Percentiles rank a stretch among this genome's conserved stretches.
Conservation (phyloP, 2,329 filamentous ascomycete species). For the Fusarium gaditjirri region DNA sequence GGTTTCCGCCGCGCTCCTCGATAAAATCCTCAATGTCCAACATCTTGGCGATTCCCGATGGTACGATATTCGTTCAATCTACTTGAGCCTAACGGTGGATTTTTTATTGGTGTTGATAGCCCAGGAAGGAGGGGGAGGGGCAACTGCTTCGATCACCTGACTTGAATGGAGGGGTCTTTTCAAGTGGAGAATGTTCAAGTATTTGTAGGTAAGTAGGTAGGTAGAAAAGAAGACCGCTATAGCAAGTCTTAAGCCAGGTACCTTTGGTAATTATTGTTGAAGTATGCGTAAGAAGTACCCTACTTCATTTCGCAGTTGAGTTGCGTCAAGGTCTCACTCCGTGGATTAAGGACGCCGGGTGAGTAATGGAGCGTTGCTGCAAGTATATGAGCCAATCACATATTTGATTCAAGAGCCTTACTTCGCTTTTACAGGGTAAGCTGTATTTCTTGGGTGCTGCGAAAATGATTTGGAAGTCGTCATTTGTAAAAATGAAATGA, state of each 20-base stretch:
- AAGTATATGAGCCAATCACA: not conserved
- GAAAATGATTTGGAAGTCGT: not conserved
- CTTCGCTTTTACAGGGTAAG: not conserved
- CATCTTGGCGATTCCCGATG: slow-evolving; percentile 59
- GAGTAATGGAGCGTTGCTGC: not conserved
- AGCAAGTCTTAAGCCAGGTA: not conserved
- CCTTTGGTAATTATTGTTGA: not conserved
- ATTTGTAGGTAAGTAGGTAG: too few relatives aligned
- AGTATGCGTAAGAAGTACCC: too few relatives aligned
- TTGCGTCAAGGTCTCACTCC: not conserved
- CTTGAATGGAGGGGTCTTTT: slow-evolving; percentile 31
- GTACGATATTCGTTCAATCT: slow-evolving; percentile 30
- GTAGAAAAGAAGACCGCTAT: not conserved
- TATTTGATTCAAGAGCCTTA: too few relatives aligned
- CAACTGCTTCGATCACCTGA: slow-evolving; percentile 39
- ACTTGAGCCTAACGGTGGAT: slow-evolving; percentile 31
- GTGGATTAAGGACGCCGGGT: not conserved
- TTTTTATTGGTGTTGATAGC: slow-evolving; percentile 41
- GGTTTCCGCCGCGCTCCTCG: slow-evolving; percentile 88
- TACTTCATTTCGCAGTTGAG: not conserved
- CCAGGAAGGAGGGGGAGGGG: slow-evolving; percentile 45
- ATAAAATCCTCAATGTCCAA: slow-evolving; percentile 84
- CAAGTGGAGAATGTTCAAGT: not conserved
- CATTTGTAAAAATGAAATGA: not conserved
- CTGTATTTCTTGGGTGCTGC: not conserved